These are phyloP conservation scores for Ascochyta koolunga DNA, from an alignment of 2,329 filamentous ascomycete genomes.

Conservation along the genomic window DNA sequence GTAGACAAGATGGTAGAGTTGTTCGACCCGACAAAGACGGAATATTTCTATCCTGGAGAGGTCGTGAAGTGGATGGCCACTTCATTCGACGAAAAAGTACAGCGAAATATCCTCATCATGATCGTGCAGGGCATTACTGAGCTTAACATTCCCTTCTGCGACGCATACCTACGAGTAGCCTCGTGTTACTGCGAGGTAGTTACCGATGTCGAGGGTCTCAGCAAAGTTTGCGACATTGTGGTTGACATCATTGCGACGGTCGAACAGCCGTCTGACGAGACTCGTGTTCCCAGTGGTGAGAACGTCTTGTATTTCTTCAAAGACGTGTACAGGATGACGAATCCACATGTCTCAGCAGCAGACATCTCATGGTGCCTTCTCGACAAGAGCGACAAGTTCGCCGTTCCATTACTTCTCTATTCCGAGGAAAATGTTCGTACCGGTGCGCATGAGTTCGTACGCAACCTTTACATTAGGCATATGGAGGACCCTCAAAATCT, in stretches of 20 bases:
- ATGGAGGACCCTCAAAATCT: conserved; percentile 9
- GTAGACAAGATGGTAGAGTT: conserved; percentile 45
- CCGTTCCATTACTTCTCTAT: conserved; percentile 35
- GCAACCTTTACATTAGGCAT: conserved; percentile 30
- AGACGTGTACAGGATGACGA: background rate
- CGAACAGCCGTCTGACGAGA: conserved; percentile 17
- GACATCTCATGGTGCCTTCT: conserved; percentile 33
- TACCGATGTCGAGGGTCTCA: conserved; percentile 19
- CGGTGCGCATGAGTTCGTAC: conserved; percentile 25
- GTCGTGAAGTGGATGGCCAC: conserved; percentile 42
- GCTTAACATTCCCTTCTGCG: conserved; percentile 33
- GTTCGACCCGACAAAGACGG: conserved; percentile 39
- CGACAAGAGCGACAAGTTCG: conserved; percentile 22
- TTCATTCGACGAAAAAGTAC: conserved; percentile 22
- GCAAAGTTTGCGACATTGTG: conserved; percentile 28
- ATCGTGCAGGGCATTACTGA: conserved; percentile 37
- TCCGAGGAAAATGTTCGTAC: conserved; percentile 38
- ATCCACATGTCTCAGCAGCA: background rate
- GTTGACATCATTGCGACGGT: conserved; percentile 22
- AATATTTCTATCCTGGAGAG: conserved; percentile 43
- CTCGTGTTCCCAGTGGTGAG: conserved; percentile 29
- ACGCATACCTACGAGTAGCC: conserved; percentile 42
- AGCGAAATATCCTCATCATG: conserved; percentile 28
- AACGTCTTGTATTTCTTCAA: conserved; percentile 36
- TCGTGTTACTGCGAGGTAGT: conserved; percentile 39